These are phyloP conservation scores for Drechslera avenae DNA, from an alignment of 2,329 filamentous ascomycete genomes.

Conservation along the genomic window DNA sequence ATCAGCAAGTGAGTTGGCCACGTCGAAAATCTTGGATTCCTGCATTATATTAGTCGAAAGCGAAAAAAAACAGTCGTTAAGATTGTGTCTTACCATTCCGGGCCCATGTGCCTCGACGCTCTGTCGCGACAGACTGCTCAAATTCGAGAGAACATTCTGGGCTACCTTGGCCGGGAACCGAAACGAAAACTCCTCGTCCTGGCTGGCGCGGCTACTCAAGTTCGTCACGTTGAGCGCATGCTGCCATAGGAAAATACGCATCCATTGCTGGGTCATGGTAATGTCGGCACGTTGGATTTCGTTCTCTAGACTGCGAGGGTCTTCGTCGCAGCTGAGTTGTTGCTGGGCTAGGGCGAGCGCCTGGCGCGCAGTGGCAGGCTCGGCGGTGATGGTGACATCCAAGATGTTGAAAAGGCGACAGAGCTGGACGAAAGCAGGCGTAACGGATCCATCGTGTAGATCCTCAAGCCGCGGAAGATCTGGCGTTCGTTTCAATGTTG, in stretches of 20 bases:
- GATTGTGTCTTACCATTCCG: constrained; percentile 37
- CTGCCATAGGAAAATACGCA: constrained; percentile 47
- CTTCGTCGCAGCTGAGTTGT: constrained; percentile 38
- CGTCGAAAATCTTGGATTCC: constrained; percentile 46
- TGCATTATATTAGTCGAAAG: constrained; percentile 10
- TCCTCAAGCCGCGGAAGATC: constrained; percentile 38
- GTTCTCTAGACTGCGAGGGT: constrained; percentile 38
- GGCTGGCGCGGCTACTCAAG: constrained; percentile 31
- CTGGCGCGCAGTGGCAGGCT: constrained; percentile 34
- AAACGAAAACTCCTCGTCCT: constrained; percentile 44
- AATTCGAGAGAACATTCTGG: constrained; percentile 38
- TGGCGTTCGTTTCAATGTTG: constrained; percentile 36
- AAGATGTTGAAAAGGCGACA: constrained; percentile 44
- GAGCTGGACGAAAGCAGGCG: constrained; percentile 42
- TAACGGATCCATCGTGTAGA: constrained; percentile 38
- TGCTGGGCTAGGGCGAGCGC: constrained; percentile 42
- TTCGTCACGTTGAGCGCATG: constrained; percentile 44
- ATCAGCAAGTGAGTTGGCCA: constrained; percentile 44
- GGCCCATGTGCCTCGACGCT: constrained; percentile 45
- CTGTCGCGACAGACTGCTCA: constrained; percentile 38
- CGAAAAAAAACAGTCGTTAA: neutral
- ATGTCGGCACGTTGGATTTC: constrained; percentile 46
- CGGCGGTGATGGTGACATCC: constrained; percentile 42
- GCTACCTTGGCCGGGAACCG: constrained; percentile 44
- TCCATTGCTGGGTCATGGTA: constrained; percentile 47